Conservation (phyloP, 2,329 filamentous ascomycete species). For the Fusarium sp. region DNA sequence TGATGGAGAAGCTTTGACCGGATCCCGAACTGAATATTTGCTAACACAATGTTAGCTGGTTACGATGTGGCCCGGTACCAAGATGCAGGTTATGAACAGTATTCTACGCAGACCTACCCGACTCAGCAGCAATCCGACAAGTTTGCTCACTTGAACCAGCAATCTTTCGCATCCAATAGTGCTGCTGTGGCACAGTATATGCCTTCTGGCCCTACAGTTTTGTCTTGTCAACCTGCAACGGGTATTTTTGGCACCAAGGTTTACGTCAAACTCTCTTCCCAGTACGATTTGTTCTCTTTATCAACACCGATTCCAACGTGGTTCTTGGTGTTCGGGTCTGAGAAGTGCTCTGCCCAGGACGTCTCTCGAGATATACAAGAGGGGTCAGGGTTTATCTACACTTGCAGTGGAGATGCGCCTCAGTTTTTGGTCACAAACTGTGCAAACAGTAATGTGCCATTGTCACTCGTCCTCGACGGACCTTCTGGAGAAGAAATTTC, state of each 20-base stretch:
- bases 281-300: constrained; percentile 74
- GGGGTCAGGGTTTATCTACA: constrained; percentile 72
- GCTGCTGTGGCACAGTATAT: constrained; percentile 73
- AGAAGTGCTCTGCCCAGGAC: constrained; percentile 69
- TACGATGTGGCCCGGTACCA: constrained; percentile 70
- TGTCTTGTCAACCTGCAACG: constrained; percentile 74
- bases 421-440: constrained; percentile 62
- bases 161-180: constrained; percentile 68
- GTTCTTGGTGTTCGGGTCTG: constrained; percentile 80
- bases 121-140: constrained; percentile 60
- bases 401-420: constrained; percentile 77
- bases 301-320: constrained; percentile 65
- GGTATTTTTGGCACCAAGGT: constrained; percentile 77
- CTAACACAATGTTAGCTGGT: constrained; percentile 51
- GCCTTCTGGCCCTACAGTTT: constrained; percentile 66
- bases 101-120: constrained; percentile 58
- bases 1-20: neutral
- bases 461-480: constrained; percentile 63
- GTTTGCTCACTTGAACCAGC: constrained; percentile 62
- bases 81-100: constrained; percentile 64
- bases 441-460: constrained; percentile 60
- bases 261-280: constrained; percentile 76
- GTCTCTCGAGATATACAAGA: constrained; percentile 70
- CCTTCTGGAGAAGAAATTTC: constrained; percentile 63
- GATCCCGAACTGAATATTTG: neutral